Base-by-base conservation (phyloP, 2,329 filamentous ascomycete genomes). In the Geoglossum cookeanum region DNA sequence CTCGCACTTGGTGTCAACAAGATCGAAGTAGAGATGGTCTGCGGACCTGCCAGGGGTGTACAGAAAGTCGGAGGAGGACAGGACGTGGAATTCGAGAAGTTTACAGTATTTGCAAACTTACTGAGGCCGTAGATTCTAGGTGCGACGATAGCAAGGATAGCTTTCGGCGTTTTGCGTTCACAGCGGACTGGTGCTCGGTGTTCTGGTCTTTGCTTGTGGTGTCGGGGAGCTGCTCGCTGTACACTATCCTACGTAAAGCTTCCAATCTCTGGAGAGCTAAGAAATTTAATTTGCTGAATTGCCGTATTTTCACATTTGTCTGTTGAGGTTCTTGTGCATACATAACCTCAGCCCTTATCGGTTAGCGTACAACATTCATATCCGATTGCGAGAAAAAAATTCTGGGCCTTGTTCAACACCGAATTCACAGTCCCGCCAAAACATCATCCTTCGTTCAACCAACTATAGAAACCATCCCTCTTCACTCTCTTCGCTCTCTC, bases 1-100 rank as follows among this genome's bases (percentile, higher is more conserved):
- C 72, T 95, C 32, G 76, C 79, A 30, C 77, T 78, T 1, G 88
- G 87, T 5, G 76, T 88, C 55, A 94, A 92, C 63, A 78, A 83
- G 51, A 78, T 95, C 55, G 84, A 89, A 63, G 76, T 94, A 6
- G 85, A 91, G 64, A 74, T 91, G 58, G 79, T 89, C 61, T 86
- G 85, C 0, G 82, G 83, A 5, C 75, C 87, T 48, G 79, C 78
- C 0, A 78, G 74, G 63, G 78, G 75, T 22, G 73, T 79, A 33
- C 64, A 68, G 64, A 79, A 76, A 59, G 70, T 76, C 42, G 71
- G 75, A 0, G 75, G 75, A 30, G 81, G 78, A 0, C 73, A 80
- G 8, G 79, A 83, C 60, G 78, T 84, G 39, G 87, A 92, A 66
- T 73, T 90, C 60, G 89, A 96, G 71, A 84, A 84, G 63, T 76